Percentiles rank a stretch among this genome's conserved stretches.
phyloP scores from a whole-genome alignment of 495 filamentous ascomycete species.

The Tuber calosporum region DNA sequence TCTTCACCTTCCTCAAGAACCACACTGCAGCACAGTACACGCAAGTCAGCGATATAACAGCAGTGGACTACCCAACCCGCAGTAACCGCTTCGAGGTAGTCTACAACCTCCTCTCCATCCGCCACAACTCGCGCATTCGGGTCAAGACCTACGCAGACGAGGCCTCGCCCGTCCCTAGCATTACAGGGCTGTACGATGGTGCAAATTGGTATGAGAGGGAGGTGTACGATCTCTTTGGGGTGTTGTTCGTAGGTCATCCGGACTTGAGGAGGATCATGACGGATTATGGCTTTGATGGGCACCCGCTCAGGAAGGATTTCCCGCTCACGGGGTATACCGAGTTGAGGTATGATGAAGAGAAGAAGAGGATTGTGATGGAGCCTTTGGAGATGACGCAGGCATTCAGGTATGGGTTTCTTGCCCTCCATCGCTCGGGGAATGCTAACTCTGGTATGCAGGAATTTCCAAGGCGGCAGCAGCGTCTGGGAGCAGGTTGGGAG shows the following conservation, averaged over 20 bases:
- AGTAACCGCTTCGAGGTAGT: slow-evolving; percentile 95
- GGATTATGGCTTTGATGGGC: slow-evolving; percentile 98
- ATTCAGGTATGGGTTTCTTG: slow-evolving; percentile 48
- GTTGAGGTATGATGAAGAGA: slow-evolving; percentile 96
- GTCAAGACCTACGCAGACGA: slow-evolving; percentile 99
- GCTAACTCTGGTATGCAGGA: slow-evolving; percentile 55
- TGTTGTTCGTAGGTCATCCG: slow-evolving; percentile 92
- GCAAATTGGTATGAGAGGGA: slow-evolving; percentile 99
- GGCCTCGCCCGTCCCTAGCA: slow-evolving; percentile 84
- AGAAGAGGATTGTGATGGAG: slow-evolving; percentile 98
- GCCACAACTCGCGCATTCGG: slow-evolving; percentile 91
- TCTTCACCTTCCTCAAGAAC: slow-evolving; percentile 89
- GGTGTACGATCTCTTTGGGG: slow-evolving; percentile 94
- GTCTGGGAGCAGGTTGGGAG: slow-evolving; percentile 87
- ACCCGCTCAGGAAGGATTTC: slow-evolving; percentile 96
- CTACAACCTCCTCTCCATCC: slow-evolving; percentile 91
- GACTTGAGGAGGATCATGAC: slow-evolving; percentile 98
- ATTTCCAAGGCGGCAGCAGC: slow-evolving; percentile 81
- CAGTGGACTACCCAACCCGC: slow-evolving; percentile 88
- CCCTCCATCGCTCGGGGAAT: neutral
- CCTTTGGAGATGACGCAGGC: slow-evolving; percentile 95
- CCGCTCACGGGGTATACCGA: slow-evolving; percentile 98
- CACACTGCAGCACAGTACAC: slow-evolving; percentile 97
- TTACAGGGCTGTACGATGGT: slow-evolving; percentile 79
- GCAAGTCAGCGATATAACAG: slow-evolving; percentile 82